Conservation (phyloP, 164 flowering plant genomes). For the Akebia trifoliata region DNA sequence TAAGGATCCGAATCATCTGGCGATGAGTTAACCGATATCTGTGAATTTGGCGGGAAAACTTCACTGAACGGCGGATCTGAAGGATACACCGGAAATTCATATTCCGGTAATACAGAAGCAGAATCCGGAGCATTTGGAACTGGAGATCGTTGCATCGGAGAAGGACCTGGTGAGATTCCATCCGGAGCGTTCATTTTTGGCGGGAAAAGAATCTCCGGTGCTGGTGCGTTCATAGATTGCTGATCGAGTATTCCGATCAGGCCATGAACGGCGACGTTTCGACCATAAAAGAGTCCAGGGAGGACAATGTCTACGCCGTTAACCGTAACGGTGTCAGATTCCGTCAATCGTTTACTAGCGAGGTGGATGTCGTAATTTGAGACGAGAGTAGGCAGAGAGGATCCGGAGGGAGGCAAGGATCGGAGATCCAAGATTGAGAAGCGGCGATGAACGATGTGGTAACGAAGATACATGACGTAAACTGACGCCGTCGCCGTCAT, state of each 20-base stretch:
- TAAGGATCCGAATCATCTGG: neutral
- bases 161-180: neutral
- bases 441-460: slow-evolving; percentile 29
- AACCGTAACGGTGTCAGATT: slow-evolving; percentile 4
- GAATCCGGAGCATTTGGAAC: neutral
- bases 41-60: neutral
- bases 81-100: neutral
- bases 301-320: slow-evolving; percentile 19
- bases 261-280: slow-evolving; percentile 32
- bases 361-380: slow-evolving; percentile 12
- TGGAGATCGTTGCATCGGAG: too few relatives aligned
- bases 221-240: neutral
- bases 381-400: slow-evolving; percentile 18
- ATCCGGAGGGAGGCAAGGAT: slow-evolving; percentile 1
- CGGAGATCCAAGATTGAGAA: slow-evolving; percentile 17
- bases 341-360: neutral
- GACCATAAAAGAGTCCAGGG: slow-evolving; percentile 24
- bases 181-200: neutral
- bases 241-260: slow-evolving; percentile 12
- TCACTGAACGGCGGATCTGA: neutral
- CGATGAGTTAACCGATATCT: neutral
- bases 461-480: slow-evolving; percentile 27
- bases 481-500: slow-evolving; percentile 23
- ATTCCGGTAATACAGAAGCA: neutral
- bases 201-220: neutral